Conservation (phyloP, 805 yeast genomes). For the Wickerhamiella nectarea region DNA sequence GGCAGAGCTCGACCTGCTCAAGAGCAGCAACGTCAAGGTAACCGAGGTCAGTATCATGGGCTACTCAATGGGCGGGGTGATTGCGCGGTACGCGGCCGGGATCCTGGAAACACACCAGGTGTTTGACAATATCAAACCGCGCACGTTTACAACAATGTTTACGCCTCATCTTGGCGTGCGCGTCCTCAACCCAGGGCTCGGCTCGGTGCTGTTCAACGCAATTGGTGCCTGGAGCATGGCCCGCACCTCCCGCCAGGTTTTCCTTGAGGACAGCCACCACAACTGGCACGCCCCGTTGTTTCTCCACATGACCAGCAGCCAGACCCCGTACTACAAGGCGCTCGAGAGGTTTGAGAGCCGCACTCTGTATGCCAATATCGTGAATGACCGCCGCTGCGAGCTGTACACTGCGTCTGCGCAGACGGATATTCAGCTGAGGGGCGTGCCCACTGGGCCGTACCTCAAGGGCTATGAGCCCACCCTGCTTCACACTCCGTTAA, state of each 20-base stretch:
- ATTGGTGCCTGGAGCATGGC: conserved; percentile 56
- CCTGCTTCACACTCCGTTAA: conserved; percentile 7
- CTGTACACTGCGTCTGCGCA: conserved; percentile 76
- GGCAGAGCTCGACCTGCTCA: conserved; percentile 25
- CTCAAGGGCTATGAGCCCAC: conserved; percentile 18
- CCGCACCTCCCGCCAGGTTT: conserved; percentile 61
- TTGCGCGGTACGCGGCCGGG: conserved; percentile 72
- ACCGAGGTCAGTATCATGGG: conserved; percentile 68
- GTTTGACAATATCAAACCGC: conserved; percentile 43
- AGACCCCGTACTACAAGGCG: conserved; percentile 46
- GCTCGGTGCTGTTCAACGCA: conserved; percentile 44
- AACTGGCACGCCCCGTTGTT: conserved; percentile 38
- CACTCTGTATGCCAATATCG: conserved; percentile 57
- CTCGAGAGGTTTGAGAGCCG: conserved; percentile 39
- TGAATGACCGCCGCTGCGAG: conserved; percentile 67
- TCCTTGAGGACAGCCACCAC: conserved; percentile 29
- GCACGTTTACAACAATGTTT: conserved; percentile 48
- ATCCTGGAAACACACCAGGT: conserved; percentile 39
- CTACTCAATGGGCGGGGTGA: conserved; percentile 79
- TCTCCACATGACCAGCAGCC: conserved; percentile 48
- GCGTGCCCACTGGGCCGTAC: conserved; percentile 17
- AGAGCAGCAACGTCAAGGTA: conserved; percentile 28
- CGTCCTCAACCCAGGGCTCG: conserved; percentile 39
- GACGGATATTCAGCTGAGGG: background rate
- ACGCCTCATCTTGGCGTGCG: conserved; percentile 58